Evolutionary conservation across 2,329 filamentous ascomycete genomes (phyloP).

Genomic region (Colletotrichum chrysophilum): DNA sequence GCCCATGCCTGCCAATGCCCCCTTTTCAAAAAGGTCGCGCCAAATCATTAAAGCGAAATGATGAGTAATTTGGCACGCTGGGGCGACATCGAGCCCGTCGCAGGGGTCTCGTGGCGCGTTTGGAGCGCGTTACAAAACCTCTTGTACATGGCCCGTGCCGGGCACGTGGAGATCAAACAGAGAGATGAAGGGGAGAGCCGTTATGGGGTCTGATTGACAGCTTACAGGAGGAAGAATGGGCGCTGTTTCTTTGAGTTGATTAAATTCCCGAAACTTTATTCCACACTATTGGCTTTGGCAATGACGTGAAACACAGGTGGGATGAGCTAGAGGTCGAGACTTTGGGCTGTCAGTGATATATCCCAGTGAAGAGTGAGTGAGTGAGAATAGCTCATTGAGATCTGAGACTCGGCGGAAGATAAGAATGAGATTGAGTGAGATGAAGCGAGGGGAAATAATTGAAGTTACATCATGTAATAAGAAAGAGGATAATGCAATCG

Average conservation of each 20-base stretch:
- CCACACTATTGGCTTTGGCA: background rate
- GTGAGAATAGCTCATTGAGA: background rate
- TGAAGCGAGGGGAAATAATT: background rate
- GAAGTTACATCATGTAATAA: background rate
- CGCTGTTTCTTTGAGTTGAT: background rate
- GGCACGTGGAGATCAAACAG: background rate
- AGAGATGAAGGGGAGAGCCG: background rate
- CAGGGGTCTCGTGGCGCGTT: background rate
- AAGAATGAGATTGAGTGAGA: background rate
- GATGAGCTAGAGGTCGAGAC: background rate
- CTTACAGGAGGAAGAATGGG: background rate
- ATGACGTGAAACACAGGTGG: background rate
- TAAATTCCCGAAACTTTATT: background rate
- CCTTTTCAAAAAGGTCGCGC: background rate
- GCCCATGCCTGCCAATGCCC: background rate
- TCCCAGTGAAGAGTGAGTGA: background rate
- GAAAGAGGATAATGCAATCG: background rate
- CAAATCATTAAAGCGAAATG: constrained; percentile 8
- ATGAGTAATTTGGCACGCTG: constrained; percentile 8
- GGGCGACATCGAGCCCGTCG: background rate
- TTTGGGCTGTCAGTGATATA: background rate
- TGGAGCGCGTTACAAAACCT: background rate
- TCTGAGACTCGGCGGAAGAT: accelerated
- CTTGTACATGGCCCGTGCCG: background rate
- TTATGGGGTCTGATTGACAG: background rate